Base-by-base conservation (phyloP, 208 protist genomes). In the Leishmania martiniquensis region DNA sequence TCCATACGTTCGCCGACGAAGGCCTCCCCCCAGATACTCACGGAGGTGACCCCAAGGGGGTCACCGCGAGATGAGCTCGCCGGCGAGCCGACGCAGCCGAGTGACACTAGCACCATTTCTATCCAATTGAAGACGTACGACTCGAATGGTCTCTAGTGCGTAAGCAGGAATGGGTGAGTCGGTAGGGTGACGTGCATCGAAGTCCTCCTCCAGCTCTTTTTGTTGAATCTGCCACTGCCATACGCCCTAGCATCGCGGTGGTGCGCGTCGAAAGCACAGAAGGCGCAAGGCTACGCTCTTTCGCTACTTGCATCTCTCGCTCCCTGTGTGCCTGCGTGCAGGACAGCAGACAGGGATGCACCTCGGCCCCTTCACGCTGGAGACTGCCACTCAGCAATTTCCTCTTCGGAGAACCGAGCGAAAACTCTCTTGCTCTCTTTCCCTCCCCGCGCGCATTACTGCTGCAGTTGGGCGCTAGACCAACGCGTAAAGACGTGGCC, bases 121-220 rank as follows among this genome's bases (percentile, higher is more conserved):
- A 82, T 76, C 45, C 52, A 78, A 20, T 29, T 70, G 2, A 80
- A 86, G 63, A 62, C 66, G 45, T 67, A 57, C 54, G 65, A 82
- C 77, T 82, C 77, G 17, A 60, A 82, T 29, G 77, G 68, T 78
- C 57, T 78, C 68, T 10, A 37, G 78, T 55, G 65, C 72, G 73
- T 75, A 75, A 44, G 17, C 70, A 25, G 32, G 34, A 44, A 74
- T 59, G 68, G 5, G 25, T n/a, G 15, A 72, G 68, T 20, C 9
- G 45, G 29, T 44, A 47, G 15, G 49, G n/a, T 39, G 22, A 32
- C 25, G 7, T 69, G 65, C 51, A 69, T 47, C 1, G 65, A 29
- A 9, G 65, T 15, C 37, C 44, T 49, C 22, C 12, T 4, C 25
- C 65, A 69, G 39, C 42, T 49, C 12, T 51, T 51, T 42, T 69